These are phyloP conservation scores for Gloeopeniophorella convolvens DNA, from an alignment of 768 basidiomycete genomes.

Conservation along the genomic window DNA sequence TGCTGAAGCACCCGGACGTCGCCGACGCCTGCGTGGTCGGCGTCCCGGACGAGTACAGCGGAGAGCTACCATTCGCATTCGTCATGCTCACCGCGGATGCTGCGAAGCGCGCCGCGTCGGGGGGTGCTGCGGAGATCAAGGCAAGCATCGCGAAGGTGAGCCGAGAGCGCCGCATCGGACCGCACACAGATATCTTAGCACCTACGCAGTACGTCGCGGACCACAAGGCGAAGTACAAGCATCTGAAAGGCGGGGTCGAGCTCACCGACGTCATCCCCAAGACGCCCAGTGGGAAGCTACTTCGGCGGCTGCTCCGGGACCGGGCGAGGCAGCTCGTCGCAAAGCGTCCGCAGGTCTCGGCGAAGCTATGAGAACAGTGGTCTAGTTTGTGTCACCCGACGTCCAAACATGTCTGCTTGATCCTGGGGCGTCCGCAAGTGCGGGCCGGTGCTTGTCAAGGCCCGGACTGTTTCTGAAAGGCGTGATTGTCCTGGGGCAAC, in stretches of 20 bases:
- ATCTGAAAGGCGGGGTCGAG: slow-evolving; percentile 32
- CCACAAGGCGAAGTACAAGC: slow-evolving; percentile 32
- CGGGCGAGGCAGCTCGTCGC: slow-evolving; percentile 22
- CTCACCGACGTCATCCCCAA: slow-evolving; percentile 34
- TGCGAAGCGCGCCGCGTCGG: slow-evolving; percentile 30
- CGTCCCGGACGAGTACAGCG: slow-evolving; percentile 65
- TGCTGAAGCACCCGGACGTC: slow-evolving; percentile 41
- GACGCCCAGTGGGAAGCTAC: slow-evolving; percentile 30
- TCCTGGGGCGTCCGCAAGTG: no score
- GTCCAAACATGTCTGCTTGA: neutral
- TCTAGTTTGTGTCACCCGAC: neutral
- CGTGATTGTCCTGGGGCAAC: no score
- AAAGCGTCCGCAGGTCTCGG: neutral
- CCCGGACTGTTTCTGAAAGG: no score
- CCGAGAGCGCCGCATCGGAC: neutral
- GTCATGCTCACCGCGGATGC: slow-evolving; percentile 44
- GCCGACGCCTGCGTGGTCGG: slow-evolving; percentile 39
- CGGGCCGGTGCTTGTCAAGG: no score
- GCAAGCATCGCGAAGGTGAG: slow-evolving; percentile 49
- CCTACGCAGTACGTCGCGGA: slow-evolving; percentile 27
- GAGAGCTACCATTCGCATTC: slow-evolving; percentile 69
- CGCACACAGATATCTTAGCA: no score
- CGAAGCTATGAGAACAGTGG: neutral
- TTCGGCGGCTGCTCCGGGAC: slow-evolving; percentile 27
- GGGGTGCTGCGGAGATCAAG: slow-evolving; percentile 36